A percentile compares a stretch with the other conserved stretches of the same genome.
These are phyloP conservation scores for Anthostomella pinea DNA, from an alignment of 2,329 filamentous ascomycete species.

Conservation along the genomic window DNA sequence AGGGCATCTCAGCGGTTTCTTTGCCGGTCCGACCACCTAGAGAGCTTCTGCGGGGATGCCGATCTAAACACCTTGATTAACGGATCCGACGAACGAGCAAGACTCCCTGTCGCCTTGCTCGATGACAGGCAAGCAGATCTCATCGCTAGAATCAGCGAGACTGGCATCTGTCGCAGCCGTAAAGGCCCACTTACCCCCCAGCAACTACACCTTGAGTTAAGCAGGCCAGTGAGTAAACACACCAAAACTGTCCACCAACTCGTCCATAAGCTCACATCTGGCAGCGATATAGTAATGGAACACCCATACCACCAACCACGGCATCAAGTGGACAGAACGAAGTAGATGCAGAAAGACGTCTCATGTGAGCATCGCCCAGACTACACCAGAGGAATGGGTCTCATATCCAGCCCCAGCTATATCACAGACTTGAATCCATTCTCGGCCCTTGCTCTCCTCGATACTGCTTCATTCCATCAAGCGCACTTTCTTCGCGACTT, in stretches of 20 bases:
- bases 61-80: not conserved
- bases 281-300: conserved; percentile 4
- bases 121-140: conserved; percentile 8
- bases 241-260: not conserved
- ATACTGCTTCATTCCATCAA: conserved; percentile 5
- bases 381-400: not conserved
- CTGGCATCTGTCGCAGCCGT: conserved; percentile 4
- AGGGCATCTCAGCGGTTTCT: conserved; percentile 8
- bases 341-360: conserved; percentile 9
- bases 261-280: not conserved
- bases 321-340: not conserved
- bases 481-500: conserved; percentile 9
- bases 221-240: conserved; percentile 3
- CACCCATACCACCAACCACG: not conserved
- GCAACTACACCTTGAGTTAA: conserved; percentile 3
- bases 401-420: conserved; percentile 1
- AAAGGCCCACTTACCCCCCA: conserved; percentile 6
- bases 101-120: conserved; percentile 5
- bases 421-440: conserved; percentile 6
- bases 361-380: conserved; percentile 4
- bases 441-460: conserved; percentile 4
- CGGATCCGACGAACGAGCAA: not conserved
- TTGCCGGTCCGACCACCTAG: conserved; percentile 5
- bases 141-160: conserved; percentile 3
- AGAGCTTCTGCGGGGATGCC: conserved; percentile 7